phyloP scores from a whole-genome alignment of 768 basidiomycete genomes.

The Russula virescens region DNA sequence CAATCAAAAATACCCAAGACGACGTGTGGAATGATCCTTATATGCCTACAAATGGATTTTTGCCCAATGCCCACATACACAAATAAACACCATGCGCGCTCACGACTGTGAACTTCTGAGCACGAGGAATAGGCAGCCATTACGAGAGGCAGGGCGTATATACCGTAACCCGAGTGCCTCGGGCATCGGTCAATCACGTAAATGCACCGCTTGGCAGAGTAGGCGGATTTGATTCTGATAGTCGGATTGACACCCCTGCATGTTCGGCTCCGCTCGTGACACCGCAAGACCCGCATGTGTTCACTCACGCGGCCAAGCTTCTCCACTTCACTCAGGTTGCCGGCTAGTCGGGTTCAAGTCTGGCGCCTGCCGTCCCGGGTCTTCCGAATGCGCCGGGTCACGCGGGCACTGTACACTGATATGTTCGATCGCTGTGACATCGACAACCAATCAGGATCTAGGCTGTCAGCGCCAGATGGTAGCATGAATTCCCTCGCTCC shows the following conservation, averaged over 20 bases:
- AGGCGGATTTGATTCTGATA: background rate
- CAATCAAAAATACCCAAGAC: too few species aligned
- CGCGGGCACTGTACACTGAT: background rate
- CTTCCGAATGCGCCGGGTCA: background rate
- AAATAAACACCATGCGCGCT: background rate
- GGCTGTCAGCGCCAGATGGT: background rate
- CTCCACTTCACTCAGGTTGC: background rate
- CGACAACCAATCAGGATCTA: background rate
- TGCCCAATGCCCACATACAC: background rate
- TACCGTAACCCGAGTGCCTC: background rate
- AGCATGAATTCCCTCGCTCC: background rate
- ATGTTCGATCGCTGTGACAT: background rate
- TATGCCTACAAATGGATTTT: background rate
- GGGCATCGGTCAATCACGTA: background rate
- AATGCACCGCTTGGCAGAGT: background rate
- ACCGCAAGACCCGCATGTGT: background rate
- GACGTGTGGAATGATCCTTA: background rate
- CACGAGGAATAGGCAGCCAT: background rate
- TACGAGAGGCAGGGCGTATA: background rate
- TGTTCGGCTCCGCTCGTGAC: constrained; percentile 1
- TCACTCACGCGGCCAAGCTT: background rate
- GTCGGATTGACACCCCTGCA: background rate
- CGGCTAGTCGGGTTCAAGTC: background rate
- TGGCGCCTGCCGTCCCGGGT: background rate
- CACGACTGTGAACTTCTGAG: background rate